Evolutionary conservation across 1,284 basidiomycete genomes (phyloP), one percentile per base, ranked within the genome.

Genomic region (Leucoagaricus sp.): DNA sequence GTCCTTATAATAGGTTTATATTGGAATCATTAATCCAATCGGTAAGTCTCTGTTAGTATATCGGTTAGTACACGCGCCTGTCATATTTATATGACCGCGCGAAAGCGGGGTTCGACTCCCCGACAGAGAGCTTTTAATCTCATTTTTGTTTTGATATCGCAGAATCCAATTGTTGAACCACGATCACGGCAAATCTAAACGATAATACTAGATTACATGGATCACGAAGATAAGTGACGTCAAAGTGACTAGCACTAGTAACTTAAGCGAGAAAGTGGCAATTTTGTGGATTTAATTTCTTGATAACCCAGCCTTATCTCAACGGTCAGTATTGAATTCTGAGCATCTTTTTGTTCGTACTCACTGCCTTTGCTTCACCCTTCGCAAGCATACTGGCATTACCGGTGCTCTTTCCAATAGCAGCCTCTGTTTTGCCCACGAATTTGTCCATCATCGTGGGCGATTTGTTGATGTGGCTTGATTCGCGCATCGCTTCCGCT

Each of bases 41-140:
- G n/a, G n/a, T n/a, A n/a, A n/a, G n/a, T n/a, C 36, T 38, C 36
- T 38, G 36, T 38, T 38, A 38, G 36, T 38, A 38, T 38, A 38
- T 38, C 36, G 36, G 36, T 38, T 38, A 38, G 36, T 38, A 38
- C 36, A 38, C 36, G 36, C 36, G 36, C 36, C 36, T 38, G 36
- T 38, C 36, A 38, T 38, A 13, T 6, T n/a, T n/a, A n/a, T n/a
- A 21, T 33, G 44, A n/a, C 29, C 58, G 60, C 61, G 59, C 61
- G 61, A 62, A 62, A 62, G 61, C 61, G 55, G 61, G 61, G 61
- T 62, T 62, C 61, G 61, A 62, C 59, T 62, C 61, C 61, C 61
- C 55, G 61, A 62, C 61, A 62, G 61, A 62, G 61, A 62, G 61
- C 40, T 49, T 53, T n/a, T n/a, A n/a, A n/a, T n/a, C n/a, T n/a